Conservation (phyloP, 1,284 basidiomycete species). For the Tranzscheliella williamsii region DNA sequence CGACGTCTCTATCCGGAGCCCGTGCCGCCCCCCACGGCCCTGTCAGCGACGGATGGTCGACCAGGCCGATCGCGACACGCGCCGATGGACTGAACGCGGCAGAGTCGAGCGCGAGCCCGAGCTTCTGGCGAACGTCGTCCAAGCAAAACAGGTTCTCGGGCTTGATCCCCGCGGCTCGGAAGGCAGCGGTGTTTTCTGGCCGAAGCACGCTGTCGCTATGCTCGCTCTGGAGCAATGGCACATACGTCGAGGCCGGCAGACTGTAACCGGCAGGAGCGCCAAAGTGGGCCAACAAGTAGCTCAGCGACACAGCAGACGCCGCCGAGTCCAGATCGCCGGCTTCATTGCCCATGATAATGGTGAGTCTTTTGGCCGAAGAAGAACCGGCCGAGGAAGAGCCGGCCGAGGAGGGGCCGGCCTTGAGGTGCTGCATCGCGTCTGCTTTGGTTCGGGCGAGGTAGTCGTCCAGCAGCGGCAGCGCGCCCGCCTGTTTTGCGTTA, state of each 20-base stretch:
- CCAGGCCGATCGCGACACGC: conserved; percentile 37
- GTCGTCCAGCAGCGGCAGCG: not conserved
- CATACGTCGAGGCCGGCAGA: conserved; percentile 46
- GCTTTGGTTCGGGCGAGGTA: not conserved
- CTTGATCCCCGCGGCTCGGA: conserved; percentile 18
- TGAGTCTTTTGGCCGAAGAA: conserved; percentile 13
- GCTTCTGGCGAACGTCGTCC: conserved; percentile 30
- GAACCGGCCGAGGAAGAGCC: not conserved
- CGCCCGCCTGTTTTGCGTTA: no score
- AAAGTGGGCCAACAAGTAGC: conserved; percentile 48
- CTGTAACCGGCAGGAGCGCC: conserved; percentile 9
- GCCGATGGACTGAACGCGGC: conserved; percentile 14
- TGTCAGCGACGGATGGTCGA: conserved; percentile 40
- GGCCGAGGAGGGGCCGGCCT: not conserved
- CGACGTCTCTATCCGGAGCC: conserved; percentile 64
- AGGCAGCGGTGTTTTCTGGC: conserved; percentile 72
- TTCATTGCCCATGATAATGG: conserved; percentile 57
- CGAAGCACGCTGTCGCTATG: conserved; percentile 75
- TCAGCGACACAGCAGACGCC: conserved; percentile 46
- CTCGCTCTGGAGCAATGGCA: conserved; percentile 76
- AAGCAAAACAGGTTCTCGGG: conserved; percentile 26
- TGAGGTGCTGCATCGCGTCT: not conserved
- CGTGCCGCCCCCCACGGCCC: conserved; percentile 34
- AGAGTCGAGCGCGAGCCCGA: conserved; percentile 17
- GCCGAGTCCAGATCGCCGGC: conserved; percentile 58